Base-by-base conservation (phyloP, 1,284 basidiomycete species). In the Ceratobasidium sp. region DNA sequence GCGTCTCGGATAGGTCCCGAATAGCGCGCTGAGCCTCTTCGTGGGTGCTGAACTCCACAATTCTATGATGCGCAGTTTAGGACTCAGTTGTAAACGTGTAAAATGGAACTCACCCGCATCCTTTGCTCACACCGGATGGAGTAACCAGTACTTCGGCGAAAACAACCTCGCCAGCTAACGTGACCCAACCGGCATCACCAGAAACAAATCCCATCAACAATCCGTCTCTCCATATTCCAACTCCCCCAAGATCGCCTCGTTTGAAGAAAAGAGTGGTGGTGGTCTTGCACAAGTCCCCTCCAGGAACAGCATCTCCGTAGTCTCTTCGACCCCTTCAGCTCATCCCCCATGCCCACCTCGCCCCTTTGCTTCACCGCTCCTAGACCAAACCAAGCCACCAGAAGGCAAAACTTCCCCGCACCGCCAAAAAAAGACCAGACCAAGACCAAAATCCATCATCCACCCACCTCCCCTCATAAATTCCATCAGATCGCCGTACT, bases 391-490 rank as follows among this genome's bases (percentile, higher is more conserved):
- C 60, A 47, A 6, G 20, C 45, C 45, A 47, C 45, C 38, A 45
- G 31, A 32, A 31, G 13, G n/a, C 5, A 65, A 67, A 42, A 42
- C 20, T 45, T 7, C 53, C 34, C 53, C 31, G 69, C 29, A 43
- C 45, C 60, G 68, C 34, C 17, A 69, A 47, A 47, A 47, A 58
- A 57, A 67, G 22, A 81, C 80, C 81, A 80, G 80, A 80, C 79
- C 84, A 80, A 85, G 81, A 85, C 84, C 58, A 81, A 85, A 82
- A 85, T 84, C 64, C 65, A 70, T 84, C 87, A 87, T 87, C 87
- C 82, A 96, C 94, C 89, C 92, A 97, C 95, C 94, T 94, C 93
- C 92, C 88, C 91, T 86, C 93, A 96, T 96, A 79, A 96, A 96
- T 88, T 95, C 92, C 86, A 95, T 94, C 82, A 98, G 85, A 83